These are phyloP conservation scores for Populus tomentosa DNA, from an alignment of 441 rosid species.

Conservation along the genomic window DNA sequence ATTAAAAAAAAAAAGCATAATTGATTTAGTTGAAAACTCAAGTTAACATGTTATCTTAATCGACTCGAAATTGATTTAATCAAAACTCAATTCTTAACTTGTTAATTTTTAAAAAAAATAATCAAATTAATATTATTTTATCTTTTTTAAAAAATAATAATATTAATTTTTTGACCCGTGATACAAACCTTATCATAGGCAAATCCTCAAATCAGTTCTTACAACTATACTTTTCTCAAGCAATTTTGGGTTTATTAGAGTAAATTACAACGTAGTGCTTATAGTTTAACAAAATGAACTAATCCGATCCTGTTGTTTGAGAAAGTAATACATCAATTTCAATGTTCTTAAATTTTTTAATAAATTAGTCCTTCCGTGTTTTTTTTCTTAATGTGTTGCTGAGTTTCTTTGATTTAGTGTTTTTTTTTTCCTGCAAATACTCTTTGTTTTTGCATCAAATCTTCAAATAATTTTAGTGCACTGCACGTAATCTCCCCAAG, in stretches of 20 bases:
- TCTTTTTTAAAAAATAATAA: too few species aligned
- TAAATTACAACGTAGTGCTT: too few species aligned
- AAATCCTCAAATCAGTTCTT: rapidly evolving
- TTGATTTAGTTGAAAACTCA: too few species aligned
- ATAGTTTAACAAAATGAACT: neutral
- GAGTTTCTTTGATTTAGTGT: neutral
- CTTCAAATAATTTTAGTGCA: too few species aligned
- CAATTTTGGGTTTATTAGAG: neutral
- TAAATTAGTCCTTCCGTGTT: too few species aligned
- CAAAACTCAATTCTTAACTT: neutral
- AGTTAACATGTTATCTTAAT: too few species aligned
- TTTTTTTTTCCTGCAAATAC: too few species aligned
- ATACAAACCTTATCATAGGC: rapidly evolving
- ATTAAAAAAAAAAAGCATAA: too few species aligned
- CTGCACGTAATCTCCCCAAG: too few species aligned
- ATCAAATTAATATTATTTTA: too few species aligned
- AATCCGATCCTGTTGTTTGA: neutral
- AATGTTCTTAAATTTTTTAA: neutral
- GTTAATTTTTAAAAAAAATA: too few species aligned
- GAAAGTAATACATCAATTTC: neutral
- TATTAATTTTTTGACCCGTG: rapidly evolving
- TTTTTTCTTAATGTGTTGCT: neutral
- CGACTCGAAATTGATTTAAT: rapidly evolving
- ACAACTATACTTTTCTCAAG: neutral
- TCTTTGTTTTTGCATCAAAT: neutral